Conservation (phyloP, 768 basidiomycete species). For the Hemileccinum impolitum region DNA sequence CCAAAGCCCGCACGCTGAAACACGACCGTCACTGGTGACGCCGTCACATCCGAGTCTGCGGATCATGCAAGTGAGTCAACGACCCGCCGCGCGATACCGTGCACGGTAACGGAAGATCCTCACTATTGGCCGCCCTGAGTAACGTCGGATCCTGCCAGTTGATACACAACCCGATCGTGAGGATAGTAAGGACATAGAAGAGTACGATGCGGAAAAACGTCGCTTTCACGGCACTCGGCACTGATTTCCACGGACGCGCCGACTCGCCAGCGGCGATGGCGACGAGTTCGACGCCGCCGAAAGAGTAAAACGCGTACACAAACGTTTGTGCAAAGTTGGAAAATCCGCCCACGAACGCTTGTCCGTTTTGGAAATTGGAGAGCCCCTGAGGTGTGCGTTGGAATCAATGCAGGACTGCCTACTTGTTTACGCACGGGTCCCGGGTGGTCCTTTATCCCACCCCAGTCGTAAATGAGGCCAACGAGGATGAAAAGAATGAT, state of each 20-base stretch:
- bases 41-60: conserved; percentile 47
- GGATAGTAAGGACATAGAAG: conserved; percentile 61
- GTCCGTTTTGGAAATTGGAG: conserved; percentile 45
- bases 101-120: neutral
- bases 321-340: conserved; percentile 53
- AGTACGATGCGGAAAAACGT: conserved; percentile 65
- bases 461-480: conserved; percentile 62
- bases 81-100: neutral
- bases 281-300: conserved; percentile 67
- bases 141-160: conserved; percentile 56
- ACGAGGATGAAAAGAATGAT: conserved; percentile 60
- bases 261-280: conserved; percentile 73
- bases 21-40: conserved; percentile 62
- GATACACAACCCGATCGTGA: conserved; percentile 65
- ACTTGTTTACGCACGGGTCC: conserved; percentile 46
- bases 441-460: conserved; percentile 53
- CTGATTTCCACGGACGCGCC: conserved; percentile 55
- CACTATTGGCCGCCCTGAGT: conserved; percentile 44
- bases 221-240: conserved; percentile 63
- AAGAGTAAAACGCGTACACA: conserved; percentile 70
- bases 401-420: neutral
- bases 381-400: conserved; percentile 37
- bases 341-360: conserved; percentile 55
- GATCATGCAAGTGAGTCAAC: neutral
- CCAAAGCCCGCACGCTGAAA: conserved; percentile 61